These are phyloP conservation scores for Xylaria sp. DNA, from an alignment of 2,329 filamentous ascomycete genomes.

Conservation along the genomic window DNA sequence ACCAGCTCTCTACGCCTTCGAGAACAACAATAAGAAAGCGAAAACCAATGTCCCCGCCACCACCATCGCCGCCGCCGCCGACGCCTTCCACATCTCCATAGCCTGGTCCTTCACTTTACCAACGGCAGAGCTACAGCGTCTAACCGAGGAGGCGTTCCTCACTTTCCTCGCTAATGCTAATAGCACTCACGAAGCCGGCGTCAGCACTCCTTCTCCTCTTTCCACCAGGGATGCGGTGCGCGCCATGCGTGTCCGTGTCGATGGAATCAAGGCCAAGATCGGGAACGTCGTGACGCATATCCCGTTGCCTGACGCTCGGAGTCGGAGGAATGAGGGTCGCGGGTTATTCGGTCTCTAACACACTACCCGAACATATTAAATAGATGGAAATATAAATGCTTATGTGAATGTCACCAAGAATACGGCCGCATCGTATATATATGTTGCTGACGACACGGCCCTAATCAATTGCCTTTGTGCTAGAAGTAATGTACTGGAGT, in stretches of 20 bases:
- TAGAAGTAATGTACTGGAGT: neutral
- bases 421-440: neutral
- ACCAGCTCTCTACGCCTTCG: conserved; percentile 72
- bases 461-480: neutral
- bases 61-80: conserved; percentile 54
- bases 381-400: neutral
- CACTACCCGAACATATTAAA: neutral
- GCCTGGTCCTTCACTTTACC: conserved; percentile 79
- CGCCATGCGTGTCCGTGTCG: conserved; percentile 63
- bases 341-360: conserved; percentile 37
- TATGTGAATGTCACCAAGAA: neutral
- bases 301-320: conserved; percentile 48
- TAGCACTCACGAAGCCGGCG: neutral
- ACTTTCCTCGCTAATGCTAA: neutral
- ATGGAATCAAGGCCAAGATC: conserved; percentile 77
- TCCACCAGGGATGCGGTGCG: conserved; percentile 10
- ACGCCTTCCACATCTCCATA: conserved; percentile 87
- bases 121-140: conserved; percentile 54
- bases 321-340: conserved; percentile 13
- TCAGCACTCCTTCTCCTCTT: neutral
- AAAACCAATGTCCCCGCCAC: conserved; percentile 23
- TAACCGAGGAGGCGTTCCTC: conserved; percentile 50
- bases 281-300: conserved; percentile 74
- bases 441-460: neutral
- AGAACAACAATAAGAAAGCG: neutral